Percentiles rank a stretch among this genome's conserved stretches.
Conservation (phyloP, 257 asterid genomes). For the Vinca minor region DNA sequence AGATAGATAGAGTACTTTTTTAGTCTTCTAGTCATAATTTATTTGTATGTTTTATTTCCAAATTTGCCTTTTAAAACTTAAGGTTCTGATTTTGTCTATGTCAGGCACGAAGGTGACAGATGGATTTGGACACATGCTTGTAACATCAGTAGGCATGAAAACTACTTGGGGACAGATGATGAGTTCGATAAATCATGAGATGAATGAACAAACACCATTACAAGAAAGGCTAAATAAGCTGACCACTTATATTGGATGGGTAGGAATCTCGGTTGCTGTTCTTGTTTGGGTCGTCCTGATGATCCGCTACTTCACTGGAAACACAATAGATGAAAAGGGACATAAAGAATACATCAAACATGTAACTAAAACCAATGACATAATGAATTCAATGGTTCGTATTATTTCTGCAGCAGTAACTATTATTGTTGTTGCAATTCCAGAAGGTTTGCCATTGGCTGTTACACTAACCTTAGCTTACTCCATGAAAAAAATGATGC, state of each 20-base stretch:
- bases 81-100: too few species aligned
- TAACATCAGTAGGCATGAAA: constrained; percentile 23
- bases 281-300: constrained; percentile 9
- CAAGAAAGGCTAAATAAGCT: constrained; percentile 16
- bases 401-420: constrained; percentile 21
- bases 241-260: constrained; percentile 5
- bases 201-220: constrained; percentile 12
- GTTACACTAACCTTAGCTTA: constrained; percentile 24
- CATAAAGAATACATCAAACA: constrained; percentile 1
- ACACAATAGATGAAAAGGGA: constrained; percentile 6
- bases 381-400: constrained; percentile 6
- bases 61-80: too few species aligned
- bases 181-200: constrained; percentile 5
- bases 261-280: constrained; percentile 4
- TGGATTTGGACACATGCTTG: constrained; percentile 18
- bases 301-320: constrained; percentile 15
- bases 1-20: too few species aligned
- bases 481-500: constrained; percentile 24
- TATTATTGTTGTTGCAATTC: constrained; percentile 24
- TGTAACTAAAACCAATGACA: neutral
- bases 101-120: constrained; percentile 18
- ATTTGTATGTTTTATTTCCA: too few species aligned
- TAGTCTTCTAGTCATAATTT: too few species aligned
- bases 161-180: constrained; percentile 22
- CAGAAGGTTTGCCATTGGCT: constrained; percentile 23